phyloP scores from a whole-genome alignment of 441 rosid species.

The Mallotus japonicus region DNA sequence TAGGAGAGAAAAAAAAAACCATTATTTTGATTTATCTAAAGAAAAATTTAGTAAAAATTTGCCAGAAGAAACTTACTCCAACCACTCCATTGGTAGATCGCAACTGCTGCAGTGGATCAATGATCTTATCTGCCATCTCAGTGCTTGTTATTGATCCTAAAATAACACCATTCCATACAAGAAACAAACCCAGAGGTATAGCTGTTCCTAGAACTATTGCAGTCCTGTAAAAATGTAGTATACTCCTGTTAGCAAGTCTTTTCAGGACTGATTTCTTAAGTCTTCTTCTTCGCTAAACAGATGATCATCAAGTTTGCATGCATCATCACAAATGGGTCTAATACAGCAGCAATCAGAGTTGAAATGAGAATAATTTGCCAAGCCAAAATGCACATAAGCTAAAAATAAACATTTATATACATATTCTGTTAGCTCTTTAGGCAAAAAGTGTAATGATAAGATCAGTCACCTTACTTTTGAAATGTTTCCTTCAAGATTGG shows the following conservation, averaged over 20 bases:
- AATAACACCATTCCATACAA: slow-evolving; percentile 87
- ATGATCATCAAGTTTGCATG: no score
- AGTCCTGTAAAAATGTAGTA: slow-evolving; percentile 45
- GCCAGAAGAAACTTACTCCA: slow-evolving; percentile 52
- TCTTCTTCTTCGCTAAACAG: no score
- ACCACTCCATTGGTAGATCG: slow-evolving; percentile 58
- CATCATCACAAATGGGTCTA: neutral
- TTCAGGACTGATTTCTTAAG: no score
- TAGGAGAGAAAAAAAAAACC: slow-evolving; percentile 14
- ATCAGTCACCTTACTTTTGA: slow-evolving; percentile 83
- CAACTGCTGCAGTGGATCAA: slow-evolving; percentile 78
- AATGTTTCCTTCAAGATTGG: slow-evolving; percentile 92
- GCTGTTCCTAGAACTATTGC: slow-evolving; percentile 87
- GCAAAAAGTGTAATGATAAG: slow-evolving; percentile 21
- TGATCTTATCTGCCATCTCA: slow-evolving; percentile 45
- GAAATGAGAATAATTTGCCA: neutral
- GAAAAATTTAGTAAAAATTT: neutral
- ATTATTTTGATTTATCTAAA: neutral
- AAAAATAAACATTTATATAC: no score
- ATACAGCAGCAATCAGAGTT: neutral
- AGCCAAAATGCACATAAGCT: no score
- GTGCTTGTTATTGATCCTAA: slow-evolving; percentile 64
- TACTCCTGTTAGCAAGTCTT: no score
- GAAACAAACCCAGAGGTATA: slow-evolving; percentile 80
- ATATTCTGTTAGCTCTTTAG: no score